Conservation (phyloP, 2,329 filamentous ascomycete species). For the Cordyceps sp. region DNA sequence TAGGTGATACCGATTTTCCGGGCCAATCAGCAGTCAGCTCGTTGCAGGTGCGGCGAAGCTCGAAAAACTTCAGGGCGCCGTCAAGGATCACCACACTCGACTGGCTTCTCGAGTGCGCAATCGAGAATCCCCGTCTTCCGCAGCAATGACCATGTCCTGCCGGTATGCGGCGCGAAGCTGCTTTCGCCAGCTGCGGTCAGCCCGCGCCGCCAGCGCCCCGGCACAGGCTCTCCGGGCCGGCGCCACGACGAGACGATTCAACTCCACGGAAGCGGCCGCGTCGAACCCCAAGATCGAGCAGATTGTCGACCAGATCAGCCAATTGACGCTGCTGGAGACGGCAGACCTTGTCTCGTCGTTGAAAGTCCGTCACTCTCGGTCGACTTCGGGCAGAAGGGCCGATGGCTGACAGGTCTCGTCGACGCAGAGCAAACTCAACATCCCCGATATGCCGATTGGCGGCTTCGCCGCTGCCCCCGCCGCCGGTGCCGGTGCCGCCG, state of each 20-base stretch:
- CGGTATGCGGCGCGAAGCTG: slow-evolving; percentile 48
- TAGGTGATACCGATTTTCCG: slow-evolving; percentile 19
- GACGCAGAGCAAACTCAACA: slow-evolving; percentile 73
- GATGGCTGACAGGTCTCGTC: neutral
- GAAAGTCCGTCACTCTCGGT: slow-evolving; percentile 47
- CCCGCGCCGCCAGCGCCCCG: slow-evolving; percentile 27
- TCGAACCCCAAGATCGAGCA: slow-evolving; percentile 78
- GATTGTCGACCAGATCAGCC: slow-evolving; percentile 97
- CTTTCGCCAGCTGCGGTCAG: slow-evolving; percentile 41
- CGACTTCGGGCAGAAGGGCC: slow-evolving; percentile 4
- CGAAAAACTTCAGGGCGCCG: slow-evolving; percentile 23
- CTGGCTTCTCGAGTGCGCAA: no score
- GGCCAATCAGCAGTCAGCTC: slow-evolving; percentile 14
- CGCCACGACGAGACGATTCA: slow-evolving; percentile 55
- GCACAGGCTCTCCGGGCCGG: slow-evolving; percentile 28
- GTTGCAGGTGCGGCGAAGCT: slow-evolving; percentile 9
- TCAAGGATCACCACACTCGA: no score
- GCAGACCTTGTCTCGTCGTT: slow-evolving; percentile 87
- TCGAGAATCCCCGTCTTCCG: slow-evolving; percentile 7
- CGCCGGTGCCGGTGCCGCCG: slow-evolving; percentile 41
- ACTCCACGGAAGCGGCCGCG: slow-evolving; percentile 58
- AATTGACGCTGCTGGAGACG: slow-evolving; percentile 94
- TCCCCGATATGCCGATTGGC: slow-evolving; percentile 91
- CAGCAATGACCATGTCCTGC: slow-evolving; percentile 45
- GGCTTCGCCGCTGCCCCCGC: slow-evolving; percentile 66